Evolutionary conservation across 2,329 filamentous ascomycete species (phyloP).

Genomic region (Arthrobotrys pseudoclavata): DNA sequence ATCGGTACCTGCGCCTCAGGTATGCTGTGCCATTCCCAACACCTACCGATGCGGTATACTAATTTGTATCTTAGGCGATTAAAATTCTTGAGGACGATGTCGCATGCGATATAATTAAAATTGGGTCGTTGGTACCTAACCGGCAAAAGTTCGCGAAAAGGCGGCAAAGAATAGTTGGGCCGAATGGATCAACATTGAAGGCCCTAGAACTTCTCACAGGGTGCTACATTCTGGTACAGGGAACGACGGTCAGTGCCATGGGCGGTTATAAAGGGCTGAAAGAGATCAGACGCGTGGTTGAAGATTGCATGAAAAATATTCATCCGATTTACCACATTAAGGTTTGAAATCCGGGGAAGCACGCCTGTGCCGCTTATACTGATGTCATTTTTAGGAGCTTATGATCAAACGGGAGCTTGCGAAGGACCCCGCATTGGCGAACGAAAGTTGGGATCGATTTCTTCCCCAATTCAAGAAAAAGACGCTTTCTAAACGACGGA

Average conservation of each 20-base stretch:
- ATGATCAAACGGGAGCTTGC: slow-evolving; percentile 94
- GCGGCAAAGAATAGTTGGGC: slow-evolving; percentile 90
- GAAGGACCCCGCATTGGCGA: slow-evolving; percentile 86
- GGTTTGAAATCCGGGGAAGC: slow-evolving; percentile 66
- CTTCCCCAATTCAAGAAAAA: slow-evolving; percentile 97
- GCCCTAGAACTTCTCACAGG: slow-evolving; percentile 91
- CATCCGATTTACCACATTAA: slow-evolving; percentile 95
- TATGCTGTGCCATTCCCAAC: slow-evolving; percentile 58
- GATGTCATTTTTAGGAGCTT: slow-evolving; percentile 71
- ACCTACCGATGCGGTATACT: slow-evolving; percentile 1
- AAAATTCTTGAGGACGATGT: slow-evolving; percentile 94
- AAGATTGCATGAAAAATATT: slow-evolving; percentile 97
- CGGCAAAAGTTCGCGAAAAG: slow-evolving; percentile 97
- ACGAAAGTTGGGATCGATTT: slow-evolving; percentile 96
- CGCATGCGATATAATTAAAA: slow-evolving; percentile 96
- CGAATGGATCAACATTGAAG: slow-evolving; percentile 91
- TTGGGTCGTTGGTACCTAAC: slow-evolving; percentile 87
- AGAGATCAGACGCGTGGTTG: slow-evolving; percentile 87
- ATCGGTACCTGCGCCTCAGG: slow-evolving; percentile 89
- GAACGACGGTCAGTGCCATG: slow-evolving; percentile 94
- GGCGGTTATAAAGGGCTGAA: slow-evolving; percentile 93
- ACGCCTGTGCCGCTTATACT: slow-evolving; percentile 4
- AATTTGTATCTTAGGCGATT: slow-evolving; percentile 72
- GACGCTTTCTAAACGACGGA: slow-evolving; percentile 84
- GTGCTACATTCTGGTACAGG: slow-evolving; percentile 95